Evolutionary conservation across 139 green algal species (phyloP), one percentile per base, ranked within the genome.

Genomic region (Closterium sp.): DNA sequence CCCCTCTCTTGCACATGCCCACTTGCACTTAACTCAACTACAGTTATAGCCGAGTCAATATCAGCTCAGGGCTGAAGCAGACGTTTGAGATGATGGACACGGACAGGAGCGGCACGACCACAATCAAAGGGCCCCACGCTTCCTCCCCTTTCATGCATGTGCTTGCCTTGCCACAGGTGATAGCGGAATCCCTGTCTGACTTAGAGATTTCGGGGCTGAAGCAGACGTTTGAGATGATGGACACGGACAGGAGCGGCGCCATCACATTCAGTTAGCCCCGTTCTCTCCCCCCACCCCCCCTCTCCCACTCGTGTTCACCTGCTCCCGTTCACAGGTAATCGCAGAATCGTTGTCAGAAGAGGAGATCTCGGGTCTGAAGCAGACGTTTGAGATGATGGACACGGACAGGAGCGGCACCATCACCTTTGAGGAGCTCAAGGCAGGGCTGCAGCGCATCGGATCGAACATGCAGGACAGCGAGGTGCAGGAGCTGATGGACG

Each of bases 41-140:
- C 96, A 98, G 94, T 98, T n/a, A 93, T 96, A 30, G 96, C 96
- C 19, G 35, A 93, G 34, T 95, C 91, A 84, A 85, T 97, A 36
- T 89, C 69, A 95, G 97, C n/a, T 91, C 87, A 33, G 92, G 94
- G 2, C 93, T 97, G 31, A 94, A 94, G 21, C 87, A 95, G 84
- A 92, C 95, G 88, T 97, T 97, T 87, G 31, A 94, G 34, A 88
- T 92, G 3, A 93, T 97, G 87, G 96, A 97, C 88, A 84, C 69
- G 31, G 96, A 97, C 89, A 31, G 76, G 76, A 95, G 94, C 76
- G 96, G 96, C 43, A 93, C 94, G 32, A 96, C 97, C 88, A 94
- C 92, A 25, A 90, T 96, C 85, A 76, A 92, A 2, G 95, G 97
- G 91, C 92, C 36, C 36, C 36, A 12, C 36, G 4, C 36, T 12